phyloP scores from a whole-genome alignment of 257 asterid genomes.

The Paraleonurus japonicus region DNA sequence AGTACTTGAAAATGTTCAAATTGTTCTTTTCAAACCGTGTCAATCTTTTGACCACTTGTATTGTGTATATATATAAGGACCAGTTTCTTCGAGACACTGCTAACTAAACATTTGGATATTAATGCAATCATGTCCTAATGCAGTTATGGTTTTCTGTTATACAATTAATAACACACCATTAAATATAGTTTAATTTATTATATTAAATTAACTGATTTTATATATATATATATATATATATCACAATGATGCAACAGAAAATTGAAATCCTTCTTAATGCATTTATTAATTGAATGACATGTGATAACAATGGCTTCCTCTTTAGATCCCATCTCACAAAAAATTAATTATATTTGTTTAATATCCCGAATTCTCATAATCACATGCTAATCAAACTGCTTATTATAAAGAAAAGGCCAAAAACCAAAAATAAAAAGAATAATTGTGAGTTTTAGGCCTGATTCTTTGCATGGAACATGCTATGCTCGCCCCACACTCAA shows the following conservation, averaged over 20 bases:
- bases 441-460: neutral
- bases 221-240: too few relatives aligned
- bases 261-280: neutral
- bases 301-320: neutral
- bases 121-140: neutral
- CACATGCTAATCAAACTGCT: constrained; percentile 3
- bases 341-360: neutral
- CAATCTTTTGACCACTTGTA: too few relatives aligned
- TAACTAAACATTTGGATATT: too few relatives aligned
- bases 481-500: neutral
- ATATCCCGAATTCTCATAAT: neutral
- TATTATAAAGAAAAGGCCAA: neutral
- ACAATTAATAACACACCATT: too few relatives aligned
- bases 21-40: too few relatives aligned
- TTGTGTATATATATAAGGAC: too few relatives aligned
- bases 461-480: constrained; percentile 20
- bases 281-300: neutral
- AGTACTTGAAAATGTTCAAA: too few relatives aligned
- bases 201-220: too few relatives aligned
- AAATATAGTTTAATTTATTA: too few relatives aligned
- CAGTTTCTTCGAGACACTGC: too few relatives aligned
- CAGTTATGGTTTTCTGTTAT: too few relatives aligned
- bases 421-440: neutral
- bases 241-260: neutral
- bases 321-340: constrained; percentile 24